Conservation (phyloP, 2,329 filamentous ascomycete species). For the Botrytis byssoidea region DNA sequence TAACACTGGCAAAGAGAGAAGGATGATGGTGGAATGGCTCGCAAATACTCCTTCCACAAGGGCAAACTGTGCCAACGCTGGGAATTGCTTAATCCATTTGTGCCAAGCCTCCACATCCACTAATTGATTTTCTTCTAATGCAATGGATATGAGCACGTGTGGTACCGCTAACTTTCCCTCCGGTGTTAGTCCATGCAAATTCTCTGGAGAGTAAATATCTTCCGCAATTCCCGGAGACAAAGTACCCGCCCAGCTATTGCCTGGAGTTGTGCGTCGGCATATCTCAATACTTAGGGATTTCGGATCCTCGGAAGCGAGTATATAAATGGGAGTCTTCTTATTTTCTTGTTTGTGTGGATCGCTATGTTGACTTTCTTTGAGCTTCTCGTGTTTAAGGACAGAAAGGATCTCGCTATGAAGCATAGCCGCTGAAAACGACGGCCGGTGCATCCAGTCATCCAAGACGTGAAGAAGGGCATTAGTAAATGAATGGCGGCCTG, state of each 20-base stretch:
- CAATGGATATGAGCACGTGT: conserved; percentile 60
- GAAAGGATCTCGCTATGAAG: conserved; percentile 30
- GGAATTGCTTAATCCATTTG: conserved; percentile 55
- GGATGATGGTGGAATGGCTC: conserved; percentile 57
- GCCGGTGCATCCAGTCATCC: conserved; percentile 27
- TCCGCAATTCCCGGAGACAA: neutral
- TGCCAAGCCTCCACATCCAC: conserved; percentile 60
- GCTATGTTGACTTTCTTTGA: neutral
- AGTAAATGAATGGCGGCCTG: conserved; percentile 27
- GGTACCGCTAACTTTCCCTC: conserved; percentile 39
- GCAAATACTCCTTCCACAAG: conserved; percentile 62
- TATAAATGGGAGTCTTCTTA: conserved; percentile 23
- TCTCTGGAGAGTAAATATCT: conserved; percentile 19
- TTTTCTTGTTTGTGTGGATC: conserved; percentile 16
- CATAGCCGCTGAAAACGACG: conserved; percentile 30
- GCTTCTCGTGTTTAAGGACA: conserved; percentile 21
- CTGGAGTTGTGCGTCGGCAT: conserved; percentile 17
- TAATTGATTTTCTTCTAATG: conserved; percentile 56
- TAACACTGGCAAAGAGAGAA: conserved; percentile 58
- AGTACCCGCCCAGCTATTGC: conserved; percentile 17
- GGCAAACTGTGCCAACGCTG: conserved; percentile 57
- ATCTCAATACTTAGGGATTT: conserved; percentile 23
- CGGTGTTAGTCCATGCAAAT: conserved; percentile 10
- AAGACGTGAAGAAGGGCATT: conserved; percentile 29
- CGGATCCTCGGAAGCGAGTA: conserved; percentile 22